A percentile compares a stretch with the other conserved stretches of the same genome.
phyloP scores from a whole-genome alignment of 306 rosid species.

The Urtica urens region DNA sequence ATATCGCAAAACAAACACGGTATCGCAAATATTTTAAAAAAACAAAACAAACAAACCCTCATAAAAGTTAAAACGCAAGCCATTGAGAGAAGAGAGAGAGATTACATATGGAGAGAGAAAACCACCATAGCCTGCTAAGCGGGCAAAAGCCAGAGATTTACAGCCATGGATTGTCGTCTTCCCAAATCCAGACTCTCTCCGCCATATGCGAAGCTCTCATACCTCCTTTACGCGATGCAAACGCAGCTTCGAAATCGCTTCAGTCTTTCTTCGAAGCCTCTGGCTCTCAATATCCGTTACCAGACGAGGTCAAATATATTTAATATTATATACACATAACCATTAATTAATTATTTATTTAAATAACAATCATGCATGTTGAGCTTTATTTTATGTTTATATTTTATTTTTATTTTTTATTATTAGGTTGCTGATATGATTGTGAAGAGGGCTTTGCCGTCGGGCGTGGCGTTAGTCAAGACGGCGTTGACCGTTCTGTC shows the following conservation, averaged over 20 bases:
- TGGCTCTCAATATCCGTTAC: slow-evolving; percentile 49
- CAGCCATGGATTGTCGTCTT: slow-evolving; percentile 52
- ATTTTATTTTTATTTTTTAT: neutral
- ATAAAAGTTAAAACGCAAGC: neutral
- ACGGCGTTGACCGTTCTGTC: slow-evolving; percentile 41
- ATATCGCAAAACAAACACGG: too few relatives aligned
- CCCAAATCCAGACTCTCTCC: slow-evolving; percentile 49
- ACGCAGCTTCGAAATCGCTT: slow-evolving; percentile 18
- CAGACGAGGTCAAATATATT: slow-evolving; percentile 53
- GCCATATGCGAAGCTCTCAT: slow-evolving; percentile 60
- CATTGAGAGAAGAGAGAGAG: neutral
- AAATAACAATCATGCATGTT: neutral
- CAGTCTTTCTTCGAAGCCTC: slow-evolving; percentile 36
- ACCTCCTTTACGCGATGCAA: slow-evolving; percentile 38
- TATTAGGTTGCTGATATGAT: slow-evolving; percentile 56
- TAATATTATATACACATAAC: neutral
- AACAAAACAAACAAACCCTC: neutral
- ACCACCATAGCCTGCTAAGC: slow-evolving; percentile 37
- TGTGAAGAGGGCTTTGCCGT: slow-evolving; percentile 31
- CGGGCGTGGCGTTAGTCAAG: slow-evolving; percentile 31
- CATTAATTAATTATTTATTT: neutral
- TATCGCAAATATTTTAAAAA: neutral
- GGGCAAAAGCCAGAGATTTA: slow-evolving; percentile 24
- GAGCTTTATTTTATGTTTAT: neutral
- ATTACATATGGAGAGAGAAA: slow-evolving; percentile 7